Base-by-base conservation (phyloP, 2,329 filamentous ascomycete genomes). In the Arachnopeziza araneosa region DNA sequence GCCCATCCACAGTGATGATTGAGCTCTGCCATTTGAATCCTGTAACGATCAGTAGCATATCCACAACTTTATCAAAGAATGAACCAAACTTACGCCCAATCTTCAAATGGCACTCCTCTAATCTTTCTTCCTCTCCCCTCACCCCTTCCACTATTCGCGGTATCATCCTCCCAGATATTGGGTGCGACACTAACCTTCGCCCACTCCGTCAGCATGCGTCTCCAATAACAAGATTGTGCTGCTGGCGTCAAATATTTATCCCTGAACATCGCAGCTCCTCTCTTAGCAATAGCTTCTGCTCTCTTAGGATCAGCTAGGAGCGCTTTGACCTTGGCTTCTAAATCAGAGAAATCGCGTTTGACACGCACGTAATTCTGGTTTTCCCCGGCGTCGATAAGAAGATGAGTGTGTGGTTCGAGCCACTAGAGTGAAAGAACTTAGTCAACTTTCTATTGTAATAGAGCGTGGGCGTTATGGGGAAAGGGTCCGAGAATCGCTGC, bases 211-310 rank as follows among this genome's bases (percentile, higher is more conserved):
- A 67, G 56, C 52, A 67, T 52, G 26, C 75, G 72, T 19, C 80
- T 73, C 80, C 80, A 83, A 63, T 83, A 83, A 61, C 80, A 83
- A 2, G 77, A 76, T 68, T 82, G 79, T 1, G 80, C 80, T 3
- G 80, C 79, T 1, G 79, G 79, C 1, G 80, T 82, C 26, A 83
- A 71, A 65, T 83, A 83, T 2, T 78, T 72, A 64, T 82, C 81
- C 23, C 66, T 57, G 48, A 67, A 64, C n/a, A 50, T 60, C 24
- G 77, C 70, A 12, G 58, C 54, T 10, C 57, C 59, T 23, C 65
- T 66, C 22, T 60, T 53, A 12, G 80, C 80, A 58, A 84, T 80
- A 30, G 69, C 69, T 66, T 78, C 72, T n/a, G 80, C 79, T 8
- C 73, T 67, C 3, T 71, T 63, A 0, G 75, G 75, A 60, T 81